Base-by-base conservation (phyloP, 2,329 filamentous ascomycete genomes). In the Phaeomoniella chlamydospora region DNA sequence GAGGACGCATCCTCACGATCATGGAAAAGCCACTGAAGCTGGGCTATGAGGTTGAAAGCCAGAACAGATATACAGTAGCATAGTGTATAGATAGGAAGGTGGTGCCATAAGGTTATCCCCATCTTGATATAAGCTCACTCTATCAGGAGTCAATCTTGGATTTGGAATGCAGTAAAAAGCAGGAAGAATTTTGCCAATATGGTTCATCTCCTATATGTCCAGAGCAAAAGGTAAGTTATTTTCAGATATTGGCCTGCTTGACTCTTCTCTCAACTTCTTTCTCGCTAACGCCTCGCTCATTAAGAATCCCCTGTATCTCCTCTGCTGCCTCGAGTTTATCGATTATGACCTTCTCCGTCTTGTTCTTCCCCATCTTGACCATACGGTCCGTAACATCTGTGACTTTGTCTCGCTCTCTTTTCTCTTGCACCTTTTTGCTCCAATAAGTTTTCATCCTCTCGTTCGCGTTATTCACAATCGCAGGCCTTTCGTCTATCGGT, bases 391-490 rank as follows among this genome's bases (percentile, higher is more conserved):
- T 15, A 12, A 29, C 37, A n/a, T 35, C 31, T 12, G 47, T 46
- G n/a, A 42, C 35, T 15, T 45, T 42, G 38, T 43, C 49, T 16
- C 42, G 44, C 37, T 56, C 52, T 34, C 50, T 45, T 29, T 52
- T 47, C 37, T 51, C 37, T 36, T 49, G 48, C 42, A 60, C 57
- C 5, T 40, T 48, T 31, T 47, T 45, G 43, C 52, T 50, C 42
- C 55, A 54, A 10, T 39, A 36, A 31, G 47, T 47, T 5, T 51
- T 45, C 45, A 49, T 41, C 16, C 43, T 47, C 39, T 58, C 49
- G 12, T 56, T 50, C 43, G 61, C 55, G 39, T 50, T 49, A 14
- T 49, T 43, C 13, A 49, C 53, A 4, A 62, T 52, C 22, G 52
- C 34, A 32, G 58, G 57, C 15, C 59, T 49, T 6, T 56, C 49